Conservation (phyloP, 2,329 filamentous ascomycete genomes). For the Incumbomyces delicatus region DNA sequence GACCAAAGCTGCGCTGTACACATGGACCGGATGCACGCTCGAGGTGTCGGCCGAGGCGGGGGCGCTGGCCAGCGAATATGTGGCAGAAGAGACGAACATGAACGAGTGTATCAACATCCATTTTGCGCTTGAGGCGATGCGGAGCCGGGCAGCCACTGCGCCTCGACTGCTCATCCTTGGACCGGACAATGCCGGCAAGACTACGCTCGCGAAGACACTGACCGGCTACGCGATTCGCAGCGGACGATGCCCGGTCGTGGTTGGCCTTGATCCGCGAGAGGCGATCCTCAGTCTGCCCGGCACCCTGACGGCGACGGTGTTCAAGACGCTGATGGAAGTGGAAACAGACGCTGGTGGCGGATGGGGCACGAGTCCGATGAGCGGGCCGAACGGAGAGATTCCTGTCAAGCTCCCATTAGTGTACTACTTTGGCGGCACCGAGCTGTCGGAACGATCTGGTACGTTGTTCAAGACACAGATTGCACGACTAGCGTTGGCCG, state of each 20-base stretch:
- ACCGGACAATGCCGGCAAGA: constrained; percentile 70
- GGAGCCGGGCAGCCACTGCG: constrained; percentile 50
- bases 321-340: constrained; percentile 77
- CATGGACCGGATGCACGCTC: constrained; percentile 81
- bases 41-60: constrained; percentile 54
- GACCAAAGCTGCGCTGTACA: constrained; percentile 78
- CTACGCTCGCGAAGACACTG: constrained; percentile 65
- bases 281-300: constrained; percentile 69
- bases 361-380: constrained; percentile 85
- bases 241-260: constrained; percentile 65
- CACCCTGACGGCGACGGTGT: constrained; percentile 74
- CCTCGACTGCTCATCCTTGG: constrained; percentile 82
- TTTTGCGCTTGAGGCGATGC: constrained; percentile 67
- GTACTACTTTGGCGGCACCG: constrained; percentile 64
- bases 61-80: constrained; percentile 54
- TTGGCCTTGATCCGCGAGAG: constrained; percentile 78
- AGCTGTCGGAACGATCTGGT: constrained; percentile 58
- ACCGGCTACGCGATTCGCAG: constrained; percentile 68
- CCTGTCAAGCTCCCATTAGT: constrained; percentile 88
- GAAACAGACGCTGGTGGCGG: constrained; percentile 50
- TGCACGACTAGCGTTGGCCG: constrained; percentile 67
- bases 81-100: constrained; percentile 71
- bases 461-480: constrained; percentile 64
- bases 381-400: constrained; percentile 67
- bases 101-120: constrained; percentile 76